Evolutionary conservation across 495 filamentous ascomycete species (phyloP).

Genomic region (Lasiosphaeria ovina): DNA sequence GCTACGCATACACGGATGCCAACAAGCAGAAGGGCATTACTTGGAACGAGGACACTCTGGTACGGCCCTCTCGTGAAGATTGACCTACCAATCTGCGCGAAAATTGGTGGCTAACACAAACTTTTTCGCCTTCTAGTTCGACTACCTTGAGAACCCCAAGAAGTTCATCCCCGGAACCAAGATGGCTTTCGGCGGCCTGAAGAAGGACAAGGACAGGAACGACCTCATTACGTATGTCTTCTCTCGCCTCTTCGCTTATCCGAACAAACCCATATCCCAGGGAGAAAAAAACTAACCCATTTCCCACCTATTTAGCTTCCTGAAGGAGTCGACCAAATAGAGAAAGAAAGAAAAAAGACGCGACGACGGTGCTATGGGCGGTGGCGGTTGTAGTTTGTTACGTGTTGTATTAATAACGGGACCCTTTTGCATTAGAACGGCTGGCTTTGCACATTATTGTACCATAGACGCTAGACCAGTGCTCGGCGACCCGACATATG

Average conservation of each 20-base stretch:
- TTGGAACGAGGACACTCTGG: conserved; percentile 86
- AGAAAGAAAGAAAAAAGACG: not conserved
- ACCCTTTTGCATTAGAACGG: conserved; percentile 1
- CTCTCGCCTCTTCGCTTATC: conserved; percentile 20
- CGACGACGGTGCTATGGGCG: not conserved
- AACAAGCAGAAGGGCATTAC: conserved; percentile 94
- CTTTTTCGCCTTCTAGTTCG: conserved; percentile 32
- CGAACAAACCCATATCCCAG: not conserved
- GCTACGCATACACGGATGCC: conserved; percentile 97
- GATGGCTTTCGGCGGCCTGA: conserved; percentile 99
- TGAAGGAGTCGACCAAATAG: conserved; percentile 63
- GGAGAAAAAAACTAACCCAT: conserved; percentile 11
- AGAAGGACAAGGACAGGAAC: conserved; percentile 99
- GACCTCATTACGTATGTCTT: conserved; percentile 91
- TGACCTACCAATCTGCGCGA: not conserved
- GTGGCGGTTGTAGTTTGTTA: not conserved
- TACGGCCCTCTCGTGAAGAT: conserved; percentile 43
- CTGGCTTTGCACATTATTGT: not conserved
- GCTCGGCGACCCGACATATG: conserved; percentile 1
- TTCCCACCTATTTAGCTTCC: conserved; percentile 47
- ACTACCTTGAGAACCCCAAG: conserved; percentile 59
- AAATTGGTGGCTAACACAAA: not conserved
- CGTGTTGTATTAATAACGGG: not conserved
- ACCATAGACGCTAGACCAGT: conserved; percentile 2
- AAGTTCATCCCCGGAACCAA: conserved; percentile 95